A percentile compares a stretch with the other conserved stretches of the same genome.
Evolutionary conservation across 2,329 filamentous ascomycete species (phyloP).

Genomic region (Colletotrichum costaricense): DNA sequence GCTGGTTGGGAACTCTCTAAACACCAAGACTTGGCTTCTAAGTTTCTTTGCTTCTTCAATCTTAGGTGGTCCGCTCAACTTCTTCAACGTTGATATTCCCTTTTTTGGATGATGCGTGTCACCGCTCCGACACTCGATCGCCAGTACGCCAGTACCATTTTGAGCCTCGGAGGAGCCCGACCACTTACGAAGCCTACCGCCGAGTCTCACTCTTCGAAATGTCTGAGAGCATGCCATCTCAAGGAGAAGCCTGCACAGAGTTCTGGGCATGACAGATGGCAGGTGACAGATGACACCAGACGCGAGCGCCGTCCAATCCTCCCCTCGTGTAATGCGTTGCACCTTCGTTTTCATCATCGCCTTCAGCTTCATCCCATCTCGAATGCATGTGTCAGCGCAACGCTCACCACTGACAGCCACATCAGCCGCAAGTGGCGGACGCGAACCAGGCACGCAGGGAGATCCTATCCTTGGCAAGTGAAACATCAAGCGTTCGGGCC

Average conservation of each 20-base stretch:
- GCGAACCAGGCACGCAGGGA: not conserved
- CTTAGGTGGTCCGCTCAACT: too few relatives aligned
- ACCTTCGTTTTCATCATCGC: not conserved
- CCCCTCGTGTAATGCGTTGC: constrained; percentile 2
- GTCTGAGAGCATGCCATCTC: not conserved
- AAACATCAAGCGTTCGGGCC: constrained; percentile 29
- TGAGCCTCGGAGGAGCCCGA: not conserved
- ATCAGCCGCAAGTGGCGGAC: constrained; percentile 6
- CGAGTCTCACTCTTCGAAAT: not conserved
- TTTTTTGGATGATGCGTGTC: not conserved
- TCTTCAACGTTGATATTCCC: not conserved
- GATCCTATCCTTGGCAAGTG: constrained; percentile 21
- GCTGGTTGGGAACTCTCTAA: not conserved
- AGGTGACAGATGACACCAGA: constrained; percentile 23
- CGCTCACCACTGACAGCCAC: not conserved
- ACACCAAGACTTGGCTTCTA: not conserved
- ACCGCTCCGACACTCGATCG: not conserved
- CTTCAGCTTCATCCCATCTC: constrained; percentile 25
- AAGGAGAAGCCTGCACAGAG: not conserved
- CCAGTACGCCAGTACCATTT: not conserved
- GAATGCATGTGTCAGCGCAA: not conserved
- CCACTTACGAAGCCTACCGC: not conserved
- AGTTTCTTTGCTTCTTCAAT: not conserved
- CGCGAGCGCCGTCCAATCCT: constrained; percentile 20
- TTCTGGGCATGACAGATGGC: constrained; percentile 19